phyloP scores from a whole-genome alignment of 441 rosid genomes.

The Erysimum cheiri region DNA sequence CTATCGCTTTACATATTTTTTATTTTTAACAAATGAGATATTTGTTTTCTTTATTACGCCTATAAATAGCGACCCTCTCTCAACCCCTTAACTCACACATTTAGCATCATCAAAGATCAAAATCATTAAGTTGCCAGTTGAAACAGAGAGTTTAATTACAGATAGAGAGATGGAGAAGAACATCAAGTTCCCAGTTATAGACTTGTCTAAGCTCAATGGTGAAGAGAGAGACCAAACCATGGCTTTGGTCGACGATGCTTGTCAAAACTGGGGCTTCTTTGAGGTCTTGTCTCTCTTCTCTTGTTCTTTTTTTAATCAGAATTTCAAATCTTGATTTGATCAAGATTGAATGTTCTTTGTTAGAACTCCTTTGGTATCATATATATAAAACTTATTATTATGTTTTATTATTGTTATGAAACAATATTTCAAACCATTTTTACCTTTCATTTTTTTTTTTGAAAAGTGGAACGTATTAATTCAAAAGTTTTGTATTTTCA shows the following conservation, averaged over 20 bases:
- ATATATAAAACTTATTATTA: not conserved
- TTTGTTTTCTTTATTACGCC: conserved; percentile 25
- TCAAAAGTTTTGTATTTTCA: conserved; percentile 19
- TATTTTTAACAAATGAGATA: not conserved
- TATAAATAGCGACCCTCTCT: conserved; percentile 33
- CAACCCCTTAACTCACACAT: conserved; percentile 18
- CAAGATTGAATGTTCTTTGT: not conserved
- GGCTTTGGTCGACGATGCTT: conserved; percentile 62
- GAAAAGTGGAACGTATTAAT: not conserved
- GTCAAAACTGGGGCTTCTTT: conserved; percentile 88
- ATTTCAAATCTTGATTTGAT: no score
- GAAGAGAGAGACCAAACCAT: conserved; percentile 52
- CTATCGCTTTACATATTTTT: not conserved
- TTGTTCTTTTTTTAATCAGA: not conserved
- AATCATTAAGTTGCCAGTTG: not conserved
- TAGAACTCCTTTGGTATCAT: not conserved
- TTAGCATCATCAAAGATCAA: conserved; percentile 13
- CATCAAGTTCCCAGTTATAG: conserved; percentile 51
- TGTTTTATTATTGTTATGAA: not conserved
- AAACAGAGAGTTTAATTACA: conserved; percentile 23
- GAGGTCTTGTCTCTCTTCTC: conserved; percentile 51
- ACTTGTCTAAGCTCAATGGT: conserved; percentile 51
- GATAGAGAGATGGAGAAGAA: conserved; percentile 40
- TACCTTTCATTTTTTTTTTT: not conserved
- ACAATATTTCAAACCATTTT: not conserved